Percentiles rank a stretch among this genome's conserved stretches.
Conservation (phyloP, 768 basidiomycete species). For the Lyophyllum decastes region DNA sequence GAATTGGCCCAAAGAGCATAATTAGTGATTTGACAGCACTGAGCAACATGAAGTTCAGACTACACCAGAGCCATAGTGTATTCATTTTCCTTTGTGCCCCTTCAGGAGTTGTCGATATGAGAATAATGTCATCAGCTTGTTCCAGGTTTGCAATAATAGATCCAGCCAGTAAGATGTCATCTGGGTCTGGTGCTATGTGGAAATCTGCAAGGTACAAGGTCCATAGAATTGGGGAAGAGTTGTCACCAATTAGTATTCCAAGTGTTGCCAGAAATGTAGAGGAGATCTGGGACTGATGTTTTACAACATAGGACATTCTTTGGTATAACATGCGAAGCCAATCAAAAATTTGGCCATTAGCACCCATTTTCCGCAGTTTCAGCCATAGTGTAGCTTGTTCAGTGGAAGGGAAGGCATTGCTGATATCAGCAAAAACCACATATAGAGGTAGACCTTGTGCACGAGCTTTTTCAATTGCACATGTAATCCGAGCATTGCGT, state of each 20-base stretch:
- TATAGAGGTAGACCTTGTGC: too few relatives aligned
- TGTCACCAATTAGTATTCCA: slow-evolving; percentile 24
- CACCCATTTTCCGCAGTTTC: slow-evolving; percentile 19
- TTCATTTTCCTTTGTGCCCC: slow-evolving; percentile 20
- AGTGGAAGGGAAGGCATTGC: slow-evolving; percentile 30
- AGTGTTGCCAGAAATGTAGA: neutral
- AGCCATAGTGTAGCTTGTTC: slow-evolving; percentile 27
- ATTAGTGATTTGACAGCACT: slow-evolving; percentile 22
- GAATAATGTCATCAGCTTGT: slow-evolving; percentile 26
- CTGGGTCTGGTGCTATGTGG: slow-evolving; percentile 5
- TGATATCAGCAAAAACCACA: slow-evolving; percentile 19
- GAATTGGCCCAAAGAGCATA: slow-evolving; percentile 20
- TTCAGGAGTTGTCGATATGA: slow-evolving; percentile 15
- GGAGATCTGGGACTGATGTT: neutral
- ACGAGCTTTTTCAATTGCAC: too few relatives aligned
- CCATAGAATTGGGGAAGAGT: slow-evolving; percentile 23
- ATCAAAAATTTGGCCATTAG: slow-evolving; percentile 18
- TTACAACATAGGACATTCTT: slow-evolving; percentile 5
- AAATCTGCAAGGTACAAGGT: slow-evolving; percentile 23
- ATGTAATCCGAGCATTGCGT: too few relatives aligned
- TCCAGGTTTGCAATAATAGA: slow-evolving; percentile 18
- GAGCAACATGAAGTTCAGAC: slow-evolving; percentile 23
- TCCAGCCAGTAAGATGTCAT: slow-evolving; percentile 17
- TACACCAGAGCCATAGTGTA: slow-evolving; percentile 18
- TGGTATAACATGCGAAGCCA: slow-evolving; percentile 16